Percentiles rank a stretch among this genome's conserved stretches.
These are phyloP conservation scores for Mediolabrus comicus DNA, from an alignment of 108 stramenopile species.

Conservation along the genomic window DNA sequence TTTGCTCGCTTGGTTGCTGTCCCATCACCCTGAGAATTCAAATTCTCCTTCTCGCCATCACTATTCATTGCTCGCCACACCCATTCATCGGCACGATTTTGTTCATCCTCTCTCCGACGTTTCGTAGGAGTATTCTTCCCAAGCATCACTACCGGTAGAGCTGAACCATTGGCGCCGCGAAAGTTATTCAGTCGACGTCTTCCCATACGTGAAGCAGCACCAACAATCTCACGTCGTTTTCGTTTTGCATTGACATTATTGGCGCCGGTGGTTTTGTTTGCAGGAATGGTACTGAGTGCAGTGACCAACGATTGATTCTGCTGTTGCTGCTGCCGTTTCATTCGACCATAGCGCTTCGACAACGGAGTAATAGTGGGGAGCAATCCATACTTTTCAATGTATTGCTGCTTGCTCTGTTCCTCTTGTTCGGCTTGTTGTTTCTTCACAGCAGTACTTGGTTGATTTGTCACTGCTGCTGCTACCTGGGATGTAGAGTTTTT, in stretches of 20 bases:
- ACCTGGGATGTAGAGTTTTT: neutral
- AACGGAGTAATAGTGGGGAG: slow-evolving; percentile 28
- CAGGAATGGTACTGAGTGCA: neutral
- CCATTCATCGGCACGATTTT: slow-evolving; percentile 10
- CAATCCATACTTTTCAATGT: slow-evolving; percentile 11
- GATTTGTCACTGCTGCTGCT: neutral
- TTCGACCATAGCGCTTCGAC: slow-evolving; percentile 21
- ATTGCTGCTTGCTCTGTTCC: slow-evolving; percentile 10
- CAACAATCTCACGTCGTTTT: slow-evolving; percentile 5
- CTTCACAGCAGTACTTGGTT: neutral
- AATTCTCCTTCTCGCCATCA: slow-evolving; percentile 1
- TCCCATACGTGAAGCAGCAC: slow-evolving; percentile 3
- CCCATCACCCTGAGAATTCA: neutral
- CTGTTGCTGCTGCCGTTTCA: slow-evolving; percentile 6
- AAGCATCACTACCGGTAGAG: neutral
- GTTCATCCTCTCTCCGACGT: neutral
- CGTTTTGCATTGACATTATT: neutral
- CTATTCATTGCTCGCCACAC: slow-evolving; percentile 19
- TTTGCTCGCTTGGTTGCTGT: slow-evolving; percentile 9
- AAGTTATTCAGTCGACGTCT: neutral
- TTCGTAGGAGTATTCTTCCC: slow-evolving; percentile 6
- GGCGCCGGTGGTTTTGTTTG: neutral
- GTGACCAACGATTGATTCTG: neutral
- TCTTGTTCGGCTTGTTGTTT: slow-evolving; percentile 1
- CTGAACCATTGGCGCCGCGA: neutral